A percentile compares a stretch with the other conserved stretches of the same genome.
phyloP scores from a whole-genome alignment of 179 eudicot species.

The Patellifolia procumbens region DNA sequence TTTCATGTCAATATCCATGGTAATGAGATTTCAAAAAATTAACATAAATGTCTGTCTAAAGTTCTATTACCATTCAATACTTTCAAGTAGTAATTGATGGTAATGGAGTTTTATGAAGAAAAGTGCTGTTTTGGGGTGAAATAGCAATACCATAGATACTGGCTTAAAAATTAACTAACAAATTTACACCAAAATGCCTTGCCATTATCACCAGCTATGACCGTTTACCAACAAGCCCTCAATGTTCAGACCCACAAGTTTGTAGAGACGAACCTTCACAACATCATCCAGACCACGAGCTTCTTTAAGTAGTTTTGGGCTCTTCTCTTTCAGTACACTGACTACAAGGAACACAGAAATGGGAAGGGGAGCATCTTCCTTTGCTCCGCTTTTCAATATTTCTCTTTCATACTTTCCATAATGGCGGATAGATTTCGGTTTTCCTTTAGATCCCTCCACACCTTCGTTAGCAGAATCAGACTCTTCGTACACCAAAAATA shows the following conservation, averaged over 20 bases:
- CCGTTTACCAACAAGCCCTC: not conserved
- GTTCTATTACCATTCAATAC: no score
- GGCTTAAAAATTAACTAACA: no score
- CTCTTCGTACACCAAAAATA: constrained; percentile 70
- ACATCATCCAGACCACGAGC: constrained; percentile 98
- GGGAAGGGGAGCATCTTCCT: constrained; percentile 66
- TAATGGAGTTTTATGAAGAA: no score
- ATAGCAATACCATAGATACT: no score
- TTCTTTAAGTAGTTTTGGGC: constrained; percentile 73
- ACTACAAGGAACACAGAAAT: constrained; percentile 93
- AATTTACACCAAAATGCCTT: no score
- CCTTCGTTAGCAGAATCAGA: constrained; percentile 44
- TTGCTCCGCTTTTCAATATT: constrained; percentile 53
- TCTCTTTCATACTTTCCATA: constrained; percentile 92
- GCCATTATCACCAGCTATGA: no score
- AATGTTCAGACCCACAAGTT: not conserved
- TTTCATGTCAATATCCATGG: no score
- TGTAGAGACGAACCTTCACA: constrained; percentile 67
- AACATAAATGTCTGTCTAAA: no score
- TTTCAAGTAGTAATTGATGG: no score
- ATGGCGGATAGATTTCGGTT: constrained; percentile 69
- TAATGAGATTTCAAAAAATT: no score
- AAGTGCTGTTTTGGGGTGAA: no score
- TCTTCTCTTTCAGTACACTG: constrained; percentile 90
- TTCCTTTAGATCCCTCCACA: constrained; percentile 59